Percentiles rank a stretch among this genome's conserved stretches.
These are phyloP conservation scores for Penicillium decumbens DNA, from an alignment of 2,329 filamentous ascomycete species.

Conservation along the genomic window DNA sequence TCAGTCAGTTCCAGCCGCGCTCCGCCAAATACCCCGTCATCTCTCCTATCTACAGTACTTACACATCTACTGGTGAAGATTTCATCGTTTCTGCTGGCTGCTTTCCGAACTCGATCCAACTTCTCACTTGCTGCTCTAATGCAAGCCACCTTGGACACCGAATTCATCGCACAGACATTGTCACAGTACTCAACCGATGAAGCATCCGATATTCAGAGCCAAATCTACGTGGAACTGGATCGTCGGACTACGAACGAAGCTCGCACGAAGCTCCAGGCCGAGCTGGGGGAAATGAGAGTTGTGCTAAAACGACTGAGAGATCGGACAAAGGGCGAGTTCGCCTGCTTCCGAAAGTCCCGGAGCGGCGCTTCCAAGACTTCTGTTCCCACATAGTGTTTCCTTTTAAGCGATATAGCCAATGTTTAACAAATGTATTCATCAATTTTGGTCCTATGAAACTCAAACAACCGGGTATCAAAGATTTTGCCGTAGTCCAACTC, in stretches of 20 bases:
- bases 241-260: conserved; percentile 83
- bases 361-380: conserved; percentile 25
- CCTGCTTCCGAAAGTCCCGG: conserved; percentile 70
- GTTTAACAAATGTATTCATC: conserved; percentile 8
- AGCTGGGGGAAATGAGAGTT: conserved; percentile 82
- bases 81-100: conserved; percentile 72
- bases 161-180: conserved; percentile 92
- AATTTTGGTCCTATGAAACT: conserved; percentile 7
- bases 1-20: conserved; percentile 70
- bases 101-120: conserved; percentile 62
- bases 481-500: conserved; percentile 9
- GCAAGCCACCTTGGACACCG: conserved; percentile 95
- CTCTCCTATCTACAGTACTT: conserved; percentile 74
- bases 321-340: conserved; percentile 77
- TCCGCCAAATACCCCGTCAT: conserved; percentile 58
- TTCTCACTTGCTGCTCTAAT: conserved; percentile 81
- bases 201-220: conserved; percentile 74
- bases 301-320: conserved; percentile 81
- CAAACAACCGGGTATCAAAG: conserved; percentile 23
- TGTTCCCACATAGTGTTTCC: conserved; percentile 7
- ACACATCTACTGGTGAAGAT: conserved; percentile 81
- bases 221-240: conserved; percentile 90
- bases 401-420: conserved; percentile 5
- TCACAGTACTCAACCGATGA: conserved; percentile 82
- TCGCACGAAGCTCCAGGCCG: conserved; percentile 70